Base-by-base conservation (phyloP, 148 eudicot species). In the Hydrangea macrophylla region DNA sequence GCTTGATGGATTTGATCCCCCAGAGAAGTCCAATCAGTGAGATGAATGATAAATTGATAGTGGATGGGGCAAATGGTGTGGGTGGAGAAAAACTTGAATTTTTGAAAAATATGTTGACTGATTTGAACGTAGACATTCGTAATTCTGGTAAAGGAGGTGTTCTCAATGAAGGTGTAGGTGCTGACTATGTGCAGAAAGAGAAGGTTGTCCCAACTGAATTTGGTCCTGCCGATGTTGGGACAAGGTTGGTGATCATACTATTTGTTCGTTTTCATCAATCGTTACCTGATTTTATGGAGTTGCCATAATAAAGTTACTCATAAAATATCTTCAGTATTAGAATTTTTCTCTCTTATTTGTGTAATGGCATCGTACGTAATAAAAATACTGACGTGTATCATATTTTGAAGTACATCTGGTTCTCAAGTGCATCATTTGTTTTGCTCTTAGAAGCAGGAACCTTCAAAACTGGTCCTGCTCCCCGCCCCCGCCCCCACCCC, bases 141-240 rank as follows among this genome's bases (percentile, higher is more conserved):
- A 90, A 94, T 67, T 70, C 78, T 54, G 90, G 97, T 64, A 86
- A 74, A 72, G 83, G 70, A 40, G 98, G 98, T 69, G 79, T 86
- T 39, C 89, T 94, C 54, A 94, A 94, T 69, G 96, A 94, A 71
- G 88, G 85, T 71, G 98, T 90, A 65, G 98, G 97, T 76, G 98
- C 98, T 78, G 98, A 94, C 77, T 94, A 80, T 88, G 98, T 94
- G 80, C 98, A 94, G 78, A 94, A 94, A 81, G 97, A 87, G 67
- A 94, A 94, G 82, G 76, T 87, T 57, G 72, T 68, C 42, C 98
- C 98, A 17, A 76, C 74, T 60, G 88, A 83, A 3, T 94, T 90
- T 79, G 83, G 88, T 76, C 75, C 88, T 62, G 62, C 65, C 69
- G 97, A 90, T 75, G 76, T 61, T 70, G 92, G 92, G 40, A 70